Conservation (phyloP, 2,329 filamentous ascomycete species). For the Coniochaeta pulveracea region DNA sequence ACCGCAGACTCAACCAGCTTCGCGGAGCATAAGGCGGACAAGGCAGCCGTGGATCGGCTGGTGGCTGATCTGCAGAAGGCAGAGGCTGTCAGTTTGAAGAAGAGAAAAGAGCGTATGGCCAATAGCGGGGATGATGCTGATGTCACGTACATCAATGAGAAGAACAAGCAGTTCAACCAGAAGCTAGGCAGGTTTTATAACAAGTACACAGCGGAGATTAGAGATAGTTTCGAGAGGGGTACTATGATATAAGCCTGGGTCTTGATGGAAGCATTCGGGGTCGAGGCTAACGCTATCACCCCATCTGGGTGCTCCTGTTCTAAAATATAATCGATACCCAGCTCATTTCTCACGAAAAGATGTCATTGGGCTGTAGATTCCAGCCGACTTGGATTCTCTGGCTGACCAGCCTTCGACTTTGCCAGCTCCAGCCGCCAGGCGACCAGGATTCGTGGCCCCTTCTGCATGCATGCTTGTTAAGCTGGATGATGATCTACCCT, state of each 20-base stretch:
- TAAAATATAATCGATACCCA: too few species aligned
- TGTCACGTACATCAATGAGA: constrained; percentile 98
- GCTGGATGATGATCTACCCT: too few species aligned
- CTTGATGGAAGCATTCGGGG: constrained; percentile 16
- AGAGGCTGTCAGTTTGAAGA: constrained; percentile 77
- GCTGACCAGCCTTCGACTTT: too few species aligned
- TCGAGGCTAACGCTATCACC: neutral
- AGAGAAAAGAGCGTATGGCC: constrained; percentile 67
- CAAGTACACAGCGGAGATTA: constrained; percentile 94
- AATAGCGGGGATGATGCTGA: constrained; percentile 78
- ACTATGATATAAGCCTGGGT: constrained; percentile 73
- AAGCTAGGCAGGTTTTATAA: constrained; percentile 95
- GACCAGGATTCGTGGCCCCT: too few species aligned
- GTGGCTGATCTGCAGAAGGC: constrained; percentile 80
- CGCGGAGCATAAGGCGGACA: constrained; percentile 75
- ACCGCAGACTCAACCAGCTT: constrained; percentile 76
- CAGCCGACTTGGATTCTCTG: too few species aligned
- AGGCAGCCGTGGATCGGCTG: constrained; percentile 76
- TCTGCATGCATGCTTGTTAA: too few species aligned
- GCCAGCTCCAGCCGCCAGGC: too few species aligned
- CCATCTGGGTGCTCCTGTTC: constrained; percentile 5
- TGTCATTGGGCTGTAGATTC: too few species aligned
- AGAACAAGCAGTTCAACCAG: constrained; percentile 99
- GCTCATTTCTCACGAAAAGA: too few species aligned
- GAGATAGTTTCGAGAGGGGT: constrained; percentile 94